Percentiles rank a stretch among this genome's conserved stretches.
Conservation (phyloP, 768 basidiomycete species). For the Chalciporus pseudorubinellus region DNA sequence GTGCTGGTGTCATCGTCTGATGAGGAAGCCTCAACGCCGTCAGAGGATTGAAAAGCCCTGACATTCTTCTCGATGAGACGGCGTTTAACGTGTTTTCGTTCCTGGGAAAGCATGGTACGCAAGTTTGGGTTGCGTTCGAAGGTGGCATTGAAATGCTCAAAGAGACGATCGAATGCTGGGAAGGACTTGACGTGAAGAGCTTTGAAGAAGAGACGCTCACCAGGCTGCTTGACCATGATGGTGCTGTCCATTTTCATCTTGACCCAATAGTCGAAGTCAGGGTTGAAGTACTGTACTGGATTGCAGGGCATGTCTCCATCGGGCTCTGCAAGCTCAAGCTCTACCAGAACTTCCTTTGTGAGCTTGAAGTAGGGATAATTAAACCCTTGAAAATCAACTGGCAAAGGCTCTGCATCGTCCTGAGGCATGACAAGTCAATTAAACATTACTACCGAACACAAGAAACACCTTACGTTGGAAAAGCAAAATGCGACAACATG, state of each 20-base stretch:
- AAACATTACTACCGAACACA: too few relatives aligned
- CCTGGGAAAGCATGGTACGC: not conserved
- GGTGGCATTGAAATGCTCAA: not conserved
- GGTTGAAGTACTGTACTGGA: not conserved
- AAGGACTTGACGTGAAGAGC: not conserved
- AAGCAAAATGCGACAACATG: too few relatives aligned
- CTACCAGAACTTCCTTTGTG: not conserved
- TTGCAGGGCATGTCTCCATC: not conserved
- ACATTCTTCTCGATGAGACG: too few relatives aligned
- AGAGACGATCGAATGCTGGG: not conserved
- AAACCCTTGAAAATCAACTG: too few relatives aligned
- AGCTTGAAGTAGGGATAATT: not conserved
- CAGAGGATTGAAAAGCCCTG: too few relatives aligned
- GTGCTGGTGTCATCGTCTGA: too few relatives aligned
- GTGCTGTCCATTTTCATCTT: not conserved
- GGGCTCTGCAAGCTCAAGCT: not conserved
- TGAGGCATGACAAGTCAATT: too few relatives aligned
- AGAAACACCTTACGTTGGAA: too few relatives aligned
- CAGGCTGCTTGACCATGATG: not conserved
- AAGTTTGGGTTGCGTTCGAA: not conserved
- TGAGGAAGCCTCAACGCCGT: too few relatives aligned
- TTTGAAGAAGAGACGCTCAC: not conserved
- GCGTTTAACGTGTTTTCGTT: not conserved
- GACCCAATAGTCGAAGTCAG: not conserved
- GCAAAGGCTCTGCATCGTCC: too few relatives aligned